These are phyloP conservation scores for Tubosaeta sp. DNA, from an alignment of 768 basidiomycete species.

Conservation along the genomic window DNA sequence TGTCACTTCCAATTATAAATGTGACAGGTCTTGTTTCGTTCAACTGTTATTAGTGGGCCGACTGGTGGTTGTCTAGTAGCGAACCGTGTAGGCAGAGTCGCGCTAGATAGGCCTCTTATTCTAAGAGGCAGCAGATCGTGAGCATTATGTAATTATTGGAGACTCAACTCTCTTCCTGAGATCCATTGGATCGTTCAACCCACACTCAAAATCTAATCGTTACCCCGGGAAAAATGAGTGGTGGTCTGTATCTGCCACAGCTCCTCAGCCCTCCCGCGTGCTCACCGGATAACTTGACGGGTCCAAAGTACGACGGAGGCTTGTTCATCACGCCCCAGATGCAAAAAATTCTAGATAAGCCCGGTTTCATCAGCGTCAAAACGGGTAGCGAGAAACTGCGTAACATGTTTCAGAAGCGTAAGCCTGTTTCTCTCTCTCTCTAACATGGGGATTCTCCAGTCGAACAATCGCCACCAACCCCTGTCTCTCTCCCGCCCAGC, in stretches of 20 bases:
- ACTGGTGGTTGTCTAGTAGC: too few relatives aligned
- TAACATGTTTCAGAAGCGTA: constrained; percentile 28
- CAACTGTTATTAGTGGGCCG: too few relatives aligned
- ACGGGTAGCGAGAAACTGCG: constrained; percentile 28
- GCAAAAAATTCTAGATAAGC: constrained; percentile 21
- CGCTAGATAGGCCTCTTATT: too few relatives aligned
- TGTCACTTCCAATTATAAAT: background rate
- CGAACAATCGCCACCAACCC: background rate
- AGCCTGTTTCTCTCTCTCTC: constrained; percentile 1
- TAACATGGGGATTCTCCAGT: background rate
- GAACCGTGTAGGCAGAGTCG: too few relatives aligned
- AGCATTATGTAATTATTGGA: too few relatives aligned
- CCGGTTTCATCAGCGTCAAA: constrained; percentile 22
- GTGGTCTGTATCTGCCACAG: constrained; percentile 2
- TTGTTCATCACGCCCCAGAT: constrained; percentile 26
- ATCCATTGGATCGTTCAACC: background rate
- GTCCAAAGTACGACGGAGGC: constrained; percentile 14
- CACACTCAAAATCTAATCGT: background rate
- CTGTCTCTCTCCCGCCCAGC: background rate
- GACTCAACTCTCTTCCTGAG: background rate
- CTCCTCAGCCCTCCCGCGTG: background rate
- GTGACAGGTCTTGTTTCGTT: background rate
- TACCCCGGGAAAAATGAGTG: constrained; percentile 8
- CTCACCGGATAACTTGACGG: constrained; percentile 10
- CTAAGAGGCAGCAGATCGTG: too few relatives aligned